Evolutionary conservation across 23 red algal genomes (phyloP), one percentile per base, ranked within the genome.

Genomic region (Cyanidioschyzon merolae): DNA sequence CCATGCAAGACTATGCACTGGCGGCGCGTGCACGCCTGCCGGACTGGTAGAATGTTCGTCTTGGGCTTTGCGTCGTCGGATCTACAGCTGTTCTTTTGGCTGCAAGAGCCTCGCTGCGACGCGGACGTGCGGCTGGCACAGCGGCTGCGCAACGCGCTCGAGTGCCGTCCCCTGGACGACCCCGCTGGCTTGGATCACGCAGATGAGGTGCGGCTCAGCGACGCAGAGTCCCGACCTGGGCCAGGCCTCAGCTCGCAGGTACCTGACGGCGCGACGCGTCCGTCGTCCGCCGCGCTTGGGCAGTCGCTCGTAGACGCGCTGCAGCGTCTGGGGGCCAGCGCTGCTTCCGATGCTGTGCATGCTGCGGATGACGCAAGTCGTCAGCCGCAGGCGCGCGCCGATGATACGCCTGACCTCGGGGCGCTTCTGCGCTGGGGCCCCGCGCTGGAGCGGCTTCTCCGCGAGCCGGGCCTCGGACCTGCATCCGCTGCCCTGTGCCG

Each of bases 61-160:
- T 35, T 71, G 63, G 29, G 3, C 3, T 71, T 71, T 71, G n/a
- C 21, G n/a, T 32, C 63, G n/a, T 71, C 63, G 12, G 63, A 71
- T 27, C 21, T 32, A 3, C 63, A 35, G 63, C 63, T 71, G 63
- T 71, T 71, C 63, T 71, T 71, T 32, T 71, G 63, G 63, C 7
- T 71, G 63, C 63, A 71, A 27, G 63, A 71, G 63, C 63, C 63
- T 7, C 63, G 63, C 63, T 7, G 12, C 12, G 63, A 71, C n/a
- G 12, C 7, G 12, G 63, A 71, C 29, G 63, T 32, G 29, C 12
- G 3, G 63, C 32, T 25, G 12, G 32, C n/a, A 7, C 63, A 27
- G 32, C 63, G 63, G 16, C 12, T 71, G 12, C 21, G 32, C 12
- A 71, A 71, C 63, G 21, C 32, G 29, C 63, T 71, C 3, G 63